Conservation (phyloP, 176 grass and related monocot genomes). For the Cenchrus fungigraminus region DNA sequence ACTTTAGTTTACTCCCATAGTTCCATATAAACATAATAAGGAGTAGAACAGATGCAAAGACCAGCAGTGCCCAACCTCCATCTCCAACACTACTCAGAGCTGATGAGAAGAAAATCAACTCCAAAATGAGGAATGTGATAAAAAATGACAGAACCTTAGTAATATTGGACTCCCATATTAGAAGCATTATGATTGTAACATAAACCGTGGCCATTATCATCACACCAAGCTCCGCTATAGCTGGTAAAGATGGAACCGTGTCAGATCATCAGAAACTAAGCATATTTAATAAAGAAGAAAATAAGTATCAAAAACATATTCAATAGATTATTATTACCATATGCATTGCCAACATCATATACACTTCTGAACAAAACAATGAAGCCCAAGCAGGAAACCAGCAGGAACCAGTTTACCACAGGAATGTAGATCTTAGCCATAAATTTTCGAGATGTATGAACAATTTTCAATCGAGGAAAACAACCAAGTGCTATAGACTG, state of each 20-base stretch:
- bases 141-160: conserved; percentile 68
- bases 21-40: conserved; percentile 91
- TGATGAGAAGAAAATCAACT: conserved; percentile 89
- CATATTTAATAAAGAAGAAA: conserved; percentile 26
- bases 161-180: conserved; percentile 91
- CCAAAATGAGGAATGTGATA: conserved; percentile 67
- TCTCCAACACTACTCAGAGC: conserved; percentile 86
- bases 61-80: conserved; percentile 85
- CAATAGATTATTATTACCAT: conserved; percentile 63
- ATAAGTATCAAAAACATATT: conserved; percentile 30
- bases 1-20: conserved; percentile 92
- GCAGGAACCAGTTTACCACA: conserved; percentile 88
- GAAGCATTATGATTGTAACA: conserved; percentile 94
- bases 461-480: conserved; percentile 92
- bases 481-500: conserved; percentile 94
- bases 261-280: conserved; percentile 23
- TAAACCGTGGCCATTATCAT: conserved; percentile 94
- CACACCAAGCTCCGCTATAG: conserved; percentile 88
- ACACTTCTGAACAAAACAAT: conserved; percentile 71
- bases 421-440: conserved; percentile 98
- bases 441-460: conserved; percentile 96
- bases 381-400: conserved; percentile 80
- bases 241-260: conserved; percentile 54
- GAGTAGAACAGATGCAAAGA: conserved; percentile 73
- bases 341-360: conserved; percentile 85